Base-by-base conservation (phyloP, 2,329 filamentous ascomycete genomes). In the Penicillium sp. region DNA sequence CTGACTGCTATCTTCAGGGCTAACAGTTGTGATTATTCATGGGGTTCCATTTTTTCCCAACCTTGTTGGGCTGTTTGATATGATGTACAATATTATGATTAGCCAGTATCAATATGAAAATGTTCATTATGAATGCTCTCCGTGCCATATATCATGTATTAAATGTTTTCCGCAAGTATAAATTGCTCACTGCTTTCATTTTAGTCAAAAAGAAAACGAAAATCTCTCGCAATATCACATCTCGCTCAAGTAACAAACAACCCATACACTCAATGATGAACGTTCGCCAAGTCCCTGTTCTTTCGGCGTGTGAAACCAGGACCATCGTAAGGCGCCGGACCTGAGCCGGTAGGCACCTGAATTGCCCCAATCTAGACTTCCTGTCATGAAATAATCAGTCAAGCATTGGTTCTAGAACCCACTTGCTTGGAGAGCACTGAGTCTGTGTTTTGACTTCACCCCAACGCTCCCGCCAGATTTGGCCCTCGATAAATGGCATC, bases 91-190 rank as follows among this genome's bases (percentile, higher is more conserved):
- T 58, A 48, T 34, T 39, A 48, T 60, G 32, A 32, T 55, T 54
- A 59, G 45, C 37, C 38, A 26, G 34, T 59, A 60, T 60, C 14
- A 39, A 49, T 52, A 56, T 46, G 48, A 52, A 45, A 55, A 50
- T 39, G 26, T 44, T 13, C 29, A 24, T 35, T 42, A 47, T 7
- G 9, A 18, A 24, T n/a, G 5, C 5, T n/a, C 31, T 13, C 29
- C 8, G 16, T 38, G 16, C 16, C 31, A 34, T 8, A 6, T 34
- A 34, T 16, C 32, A 34, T 34, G 32, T 29, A 29, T 10, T 10
- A 4, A 29, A 29, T 29, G 9, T 29, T 29, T 29, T 29, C 26
- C 9, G 26, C 26, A 10, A 10, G 26, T 34, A 34, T 16, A 3
- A 14, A 34, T 16, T 14, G 4, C 14, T 42, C n/a, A 24, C 42